Base-by-base conservation (phyloP, 202 grass and related monocot species). In the Bolboschoenoplectus hybrid region DNA sequence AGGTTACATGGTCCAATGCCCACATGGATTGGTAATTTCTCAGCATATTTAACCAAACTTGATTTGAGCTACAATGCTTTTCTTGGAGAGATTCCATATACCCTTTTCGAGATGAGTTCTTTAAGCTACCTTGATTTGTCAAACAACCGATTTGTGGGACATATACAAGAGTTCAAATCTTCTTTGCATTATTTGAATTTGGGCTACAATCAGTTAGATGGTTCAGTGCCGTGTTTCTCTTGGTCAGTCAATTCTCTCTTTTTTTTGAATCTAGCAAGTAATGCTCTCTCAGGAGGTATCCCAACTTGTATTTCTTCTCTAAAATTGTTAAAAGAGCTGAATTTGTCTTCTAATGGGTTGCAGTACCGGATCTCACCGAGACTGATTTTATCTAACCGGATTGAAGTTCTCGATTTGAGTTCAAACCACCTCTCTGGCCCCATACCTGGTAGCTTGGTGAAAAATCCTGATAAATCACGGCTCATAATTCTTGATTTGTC, bases 401-500 rank as follows among this genome's bases (percentile, higher is more conserved):
- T 99, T 57, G 67, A 70, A 2, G 86, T 90, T 60, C 93, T 99
- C 46, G 93, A 99, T 82, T 70, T 99, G 64, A 96, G 91, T 84
- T 88, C 89, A 41, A 99, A 99, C 81, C 65, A 65, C 50, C 78
- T 99, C 58, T 74, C 89, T 8, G 97, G 97, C 44, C 69, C 86
- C 32, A 79, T 96, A 32, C 97, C 97, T 6, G 80, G 87, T 43
- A 88, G 83, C 16, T 86, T 98, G 80, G 89, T 98, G 6, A 82
- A 91, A 68, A 86, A 94, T 67, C 89, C 93, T 49, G 93, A 94
- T 45, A 75, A 85, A 13, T 94, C 97, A 39, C 74, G 74, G 5
- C 89, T 98, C 49, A 84, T 96, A 52, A 87, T 95, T 60, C 91
- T 98, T 81, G 91, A 98, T 72, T 86, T 98, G 58, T 98, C 96